Percentiles rank a stretch among this genome's conserved stretches.
Evolutionary conservation across 257 asterid species (phyloP).

Genomic region (Ocimum tenuiflorum): DNA sequence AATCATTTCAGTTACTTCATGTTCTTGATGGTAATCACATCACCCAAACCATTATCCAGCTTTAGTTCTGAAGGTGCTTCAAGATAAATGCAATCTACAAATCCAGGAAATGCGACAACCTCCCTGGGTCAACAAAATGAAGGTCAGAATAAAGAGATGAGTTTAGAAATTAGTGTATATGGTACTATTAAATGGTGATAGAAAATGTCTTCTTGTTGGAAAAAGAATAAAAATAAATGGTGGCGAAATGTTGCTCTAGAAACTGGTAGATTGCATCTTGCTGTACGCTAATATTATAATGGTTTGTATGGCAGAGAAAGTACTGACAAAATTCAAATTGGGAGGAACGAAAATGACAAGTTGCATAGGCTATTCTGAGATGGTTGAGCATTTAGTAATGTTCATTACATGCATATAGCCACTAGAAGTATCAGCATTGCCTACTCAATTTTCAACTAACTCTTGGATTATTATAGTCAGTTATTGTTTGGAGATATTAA

Average conservation of each 20-base stretch:
- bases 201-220: background rate
- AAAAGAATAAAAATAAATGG: too few species aligned
- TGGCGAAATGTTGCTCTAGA: background rate
- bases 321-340: background rate
- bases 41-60: slow-evolving; percentile 82
- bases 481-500: background rate
- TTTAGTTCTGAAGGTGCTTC: slow-evolving; percentile 72
- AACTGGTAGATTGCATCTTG: background rate
- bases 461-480: background rate
- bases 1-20: slow-evolving; percentile 47
- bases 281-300: background rate
- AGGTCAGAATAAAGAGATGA: background rate
- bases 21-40: slow-evolving; percentile 62
- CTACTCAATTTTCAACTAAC: background rate
- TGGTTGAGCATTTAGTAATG: background rate
- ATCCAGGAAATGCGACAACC: slow-evolving; percentile 80
- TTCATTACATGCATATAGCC: background rate
- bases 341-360: background rate
- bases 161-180: background rate
- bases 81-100: slow-evolving; percentile 90
- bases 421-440: background rate
- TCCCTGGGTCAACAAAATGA: slow-evolving; percentile 46
- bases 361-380: background rate
- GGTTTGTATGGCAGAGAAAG: background rate
- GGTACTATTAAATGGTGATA: background rate